phyloP scores from a whole-genome alignment of 2,329 filamentous ascomycete species.

The Phoma sp. region DNA sequence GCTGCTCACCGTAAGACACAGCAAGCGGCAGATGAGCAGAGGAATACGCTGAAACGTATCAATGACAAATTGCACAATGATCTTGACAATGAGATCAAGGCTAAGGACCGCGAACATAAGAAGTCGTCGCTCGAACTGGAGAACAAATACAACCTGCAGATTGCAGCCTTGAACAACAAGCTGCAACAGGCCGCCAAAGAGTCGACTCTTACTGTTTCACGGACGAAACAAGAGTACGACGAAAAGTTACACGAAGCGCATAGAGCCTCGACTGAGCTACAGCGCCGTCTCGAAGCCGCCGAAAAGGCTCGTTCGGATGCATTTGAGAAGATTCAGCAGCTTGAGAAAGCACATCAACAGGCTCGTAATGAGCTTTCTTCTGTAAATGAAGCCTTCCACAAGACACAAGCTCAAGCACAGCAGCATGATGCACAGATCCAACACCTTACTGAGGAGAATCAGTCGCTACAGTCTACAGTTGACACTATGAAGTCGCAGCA shows the following conservation, averaged over 20 bases:
- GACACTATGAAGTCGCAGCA: slow-evolving; percentile 7
- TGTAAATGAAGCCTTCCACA: slow-evolving; percentile 28
- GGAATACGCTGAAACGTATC: slow-evolving; percentile 64
- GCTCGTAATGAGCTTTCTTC: slow-evolving; percentile 36
- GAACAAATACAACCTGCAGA: slow-evolving; percentile 55
- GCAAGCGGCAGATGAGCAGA: slow-evolving; percentile 52
- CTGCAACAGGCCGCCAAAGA: slow-evolving; percentile 43
- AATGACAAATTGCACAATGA: slow-evolving; percentile 74
- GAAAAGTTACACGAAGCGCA: slow-evolving; percentile 38
- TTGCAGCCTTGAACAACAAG: slow-evolving; percentile 44
- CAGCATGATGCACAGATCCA: slow-evolving; percentile 43
- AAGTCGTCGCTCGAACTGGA: slow-evolving; percentile 50
- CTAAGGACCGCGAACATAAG: slow-evolving; percentile 48
- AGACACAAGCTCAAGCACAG: slow-evolving; percentile 32
- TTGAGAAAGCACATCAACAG: slow-evolving; percentile 35
- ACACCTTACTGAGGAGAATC: slow-evolving; percentile 46
- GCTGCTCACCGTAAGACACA: slow-evolving; percentile 72
- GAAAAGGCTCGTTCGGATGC: slow-evolving; percentile 37
- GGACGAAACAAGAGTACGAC: slow-evolving; percentile 44
- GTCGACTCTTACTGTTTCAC: slow-evolving; percentile 29
- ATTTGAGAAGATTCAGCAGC: slow-evolving; percentile 30
- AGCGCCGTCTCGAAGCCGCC: slow-evolving; percentile 32
- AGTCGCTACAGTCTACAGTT: slow-evolving; percentile 23
- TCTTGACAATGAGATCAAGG: slow-evolving; percentile 70
- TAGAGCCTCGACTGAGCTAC: slow-evolving; percentile 32